Evolutionary conservation across 148 eudicot genomes (phyloP), one percentile per base, ranked within the genome.

Genomic region (Spergularia bocconei): DNA sequence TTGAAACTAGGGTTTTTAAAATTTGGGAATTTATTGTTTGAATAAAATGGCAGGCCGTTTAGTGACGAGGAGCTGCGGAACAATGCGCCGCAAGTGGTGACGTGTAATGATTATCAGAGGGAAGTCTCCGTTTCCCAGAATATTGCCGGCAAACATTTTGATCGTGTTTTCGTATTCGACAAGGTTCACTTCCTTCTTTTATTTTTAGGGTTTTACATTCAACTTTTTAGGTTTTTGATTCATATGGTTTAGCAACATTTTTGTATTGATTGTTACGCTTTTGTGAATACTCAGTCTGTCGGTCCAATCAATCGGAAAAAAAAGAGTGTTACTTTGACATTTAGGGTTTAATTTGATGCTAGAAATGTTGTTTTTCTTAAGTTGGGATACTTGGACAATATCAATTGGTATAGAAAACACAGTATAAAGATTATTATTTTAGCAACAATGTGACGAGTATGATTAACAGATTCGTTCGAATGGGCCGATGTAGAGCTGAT

Each of bases 111-210:
- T 44, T 88, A 80, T 70, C 92, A 91, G 65, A 80, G 94, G 47
- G 99, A 96, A 75, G 98, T 96, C 16, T 87, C 96, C 0, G 96
- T 92, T 23, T 89, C 97, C 67, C 98, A 95, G 87, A 92, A 79
- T 61, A 95, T 95, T 61, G 98, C 98, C 23, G 96, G 96, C 13
- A 94, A 94, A 67, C 93, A 86, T 60, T 87, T 94, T 2, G 97
- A 94, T 79, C 85, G 97, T 80, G 86, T 89, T 79, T 95, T 95
- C 67, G 90, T 88, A 15, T 95, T 95, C 54, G 98, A 95, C 56
- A 95, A 90, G 97, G 98, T 95, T 73, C 13, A 20, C 41, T n/a
- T n/a, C 36, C 11, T 13, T 11, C 13, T 39, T 51, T 36, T 3
- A 13, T 2, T 38, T 20, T 44, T 23, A 25, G 57, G 80, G 58